Percentiles rank a stretch among this genome's conserved stretches.
Conservation (phyloP, 495 filamentous ascomycete species). For the Aspergillus baeticus region DNA sequence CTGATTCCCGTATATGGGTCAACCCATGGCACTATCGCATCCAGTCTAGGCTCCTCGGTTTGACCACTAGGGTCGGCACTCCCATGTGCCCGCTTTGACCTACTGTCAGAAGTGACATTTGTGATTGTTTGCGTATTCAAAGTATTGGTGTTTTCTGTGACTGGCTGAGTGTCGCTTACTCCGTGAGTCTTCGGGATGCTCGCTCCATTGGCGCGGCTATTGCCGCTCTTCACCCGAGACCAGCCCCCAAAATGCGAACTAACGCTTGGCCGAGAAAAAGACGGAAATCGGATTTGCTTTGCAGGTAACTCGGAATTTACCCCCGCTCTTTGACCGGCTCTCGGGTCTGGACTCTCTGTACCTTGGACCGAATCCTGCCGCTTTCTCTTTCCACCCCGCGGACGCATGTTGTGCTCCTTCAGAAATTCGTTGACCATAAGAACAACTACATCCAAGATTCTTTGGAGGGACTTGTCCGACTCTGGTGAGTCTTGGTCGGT, state of each 20-base stretch:
- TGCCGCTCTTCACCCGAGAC: conserved; percentile 67
- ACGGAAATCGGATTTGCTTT: conserved; percentile 34
- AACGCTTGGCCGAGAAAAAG: conserved; percentile 20
- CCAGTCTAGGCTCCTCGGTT: conserved; percentile 6
- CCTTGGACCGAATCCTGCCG: not conserved
- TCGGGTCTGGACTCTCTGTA: not conserved
- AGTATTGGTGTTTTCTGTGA: not conserved
- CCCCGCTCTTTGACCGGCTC: not conserved
- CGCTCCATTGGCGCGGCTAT: not conserved
- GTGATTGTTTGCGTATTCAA: too few species aligned
- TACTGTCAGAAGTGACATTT: too few species aligned
- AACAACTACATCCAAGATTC: conserved; percentile 59
- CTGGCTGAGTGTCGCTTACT: not conserved
- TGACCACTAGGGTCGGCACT: not conserved
- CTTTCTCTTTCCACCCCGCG: conserved; percentile 32
- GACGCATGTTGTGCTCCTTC: conserved; percentile 62
- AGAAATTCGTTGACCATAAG: conserved; percentile 67
- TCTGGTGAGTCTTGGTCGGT: conserved; percentile 33
- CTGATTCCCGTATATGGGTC: conserved; percentile 62
- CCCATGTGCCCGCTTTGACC: too few species aligned
- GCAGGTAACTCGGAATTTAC: conserved; percentile 24
- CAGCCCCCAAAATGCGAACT: conserved; percentile 54
- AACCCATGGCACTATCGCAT: conserved; percentile 58
- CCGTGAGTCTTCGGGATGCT: not conserved
- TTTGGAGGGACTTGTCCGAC: conserved; percentile 45